Percentiles rank a stretch among this genome's conserved stretches.
Evolutionary conservation across 2,329 filamentous ascomycete species (phyloP).

Genomic region (Capronia americana): DNA sequence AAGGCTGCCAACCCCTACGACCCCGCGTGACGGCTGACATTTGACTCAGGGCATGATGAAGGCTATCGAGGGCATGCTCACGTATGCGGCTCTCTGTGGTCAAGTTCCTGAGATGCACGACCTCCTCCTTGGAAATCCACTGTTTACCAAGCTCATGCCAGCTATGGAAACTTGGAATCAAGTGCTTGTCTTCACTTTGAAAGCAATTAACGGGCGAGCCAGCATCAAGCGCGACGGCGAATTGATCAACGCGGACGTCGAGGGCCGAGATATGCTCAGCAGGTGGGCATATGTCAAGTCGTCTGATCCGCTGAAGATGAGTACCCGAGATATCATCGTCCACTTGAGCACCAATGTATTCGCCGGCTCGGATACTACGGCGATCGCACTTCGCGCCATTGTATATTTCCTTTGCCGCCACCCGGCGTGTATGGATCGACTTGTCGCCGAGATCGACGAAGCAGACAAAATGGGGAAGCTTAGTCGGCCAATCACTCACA

Average conservation of each 20-base stretch:
- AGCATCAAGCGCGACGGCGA: constrained; percentile 42
- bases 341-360: constrained; percentile 43
- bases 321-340: constrained; percentile 42
- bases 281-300: constrained; percentile 43
- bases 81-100: constrained; percentile 42
- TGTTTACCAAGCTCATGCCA: constrained; percentile 44
- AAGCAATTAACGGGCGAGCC: constrained; percentile 43
- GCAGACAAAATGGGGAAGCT: constrained; percentile 29
- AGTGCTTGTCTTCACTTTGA: constrained; percentile 45
- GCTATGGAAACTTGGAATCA: constrained; percentile 47
- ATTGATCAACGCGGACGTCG: constrained; percentile 36
- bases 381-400: constrained; percentile 48
- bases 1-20: background rate
- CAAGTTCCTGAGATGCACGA: constrained; percentile 42
- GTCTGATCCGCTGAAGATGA: constrained; percentile 42
- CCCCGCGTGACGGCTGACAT: background rate
- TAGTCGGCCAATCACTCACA: constrained; percentile 31
- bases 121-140: constrained; percentile 42
- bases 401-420: constrained; percentile 77
- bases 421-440: constrained; percentile 46
- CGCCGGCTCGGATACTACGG: constrained; percentile 39
- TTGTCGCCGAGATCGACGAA: constrained; percentile 34
- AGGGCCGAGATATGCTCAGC: constrained; percentile 43
- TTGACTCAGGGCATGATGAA: constrained; percentile 41
- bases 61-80: constrained; percentile 42